Evolutionary conservation across 75 land plant genomes (phyloP), one percentile per base, ranked within the genome.

Genomic region (Selaginella tamariscina): DNA sequence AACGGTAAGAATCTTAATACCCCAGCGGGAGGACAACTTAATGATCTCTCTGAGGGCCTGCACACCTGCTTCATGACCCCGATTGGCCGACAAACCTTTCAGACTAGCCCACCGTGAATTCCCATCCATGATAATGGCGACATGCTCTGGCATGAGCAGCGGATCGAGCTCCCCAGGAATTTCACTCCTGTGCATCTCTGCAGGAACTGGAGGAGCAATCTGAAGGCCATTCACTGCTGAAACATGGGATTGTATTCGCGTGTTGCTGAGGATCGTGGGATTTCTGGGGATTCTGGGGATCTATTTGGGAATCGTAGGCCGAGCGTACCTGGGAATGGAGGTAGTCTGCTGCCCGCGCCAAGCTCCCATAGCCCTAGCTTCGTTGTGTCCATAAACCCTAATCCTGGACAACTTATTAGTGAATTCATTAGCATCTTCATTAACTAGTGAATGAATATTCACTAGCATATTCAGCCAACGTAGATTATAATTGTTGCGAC

Each of bases 71-170:
- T 79, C 67, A 74, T 88, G 86, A 0, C 92, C 92, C 30, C 57
- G 67, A 39, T 73, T 54, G 18, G 66, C 56, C 29, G 82, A 75
- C 71, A 77, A 30, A 15, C 86, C 86, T 33, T 75, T 70, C 44
- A 31, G 33, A 65, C 73, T 62, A 5, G 92, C 92, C 92, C 89
- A 88, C 71, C 92, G 54, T 5, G 74, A 73, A 56, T 88, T 88
- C 18, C 92, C 92, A 72, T 88, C 91, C 91, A 88, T 88, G 0
- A 88, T 88, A 24, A 88, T 73, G 9, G 91, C 91, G 55, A 88
- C 92, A 75, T 88, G 92, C 64, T 67, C 74, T 57, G 92, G 92
- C 77, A 88, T 28, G 27, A 64, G 33, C 21, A 67, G 67, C 30
- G 69, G 24, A 18, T 32, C 30, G 26, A 85, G 75, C 9, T 73